A percentile compares a stretch with the other conserved stretches of the same genome.
Conservation (phyloP, 345 rosid genomes). For the Lepidium didymum region DNA sequence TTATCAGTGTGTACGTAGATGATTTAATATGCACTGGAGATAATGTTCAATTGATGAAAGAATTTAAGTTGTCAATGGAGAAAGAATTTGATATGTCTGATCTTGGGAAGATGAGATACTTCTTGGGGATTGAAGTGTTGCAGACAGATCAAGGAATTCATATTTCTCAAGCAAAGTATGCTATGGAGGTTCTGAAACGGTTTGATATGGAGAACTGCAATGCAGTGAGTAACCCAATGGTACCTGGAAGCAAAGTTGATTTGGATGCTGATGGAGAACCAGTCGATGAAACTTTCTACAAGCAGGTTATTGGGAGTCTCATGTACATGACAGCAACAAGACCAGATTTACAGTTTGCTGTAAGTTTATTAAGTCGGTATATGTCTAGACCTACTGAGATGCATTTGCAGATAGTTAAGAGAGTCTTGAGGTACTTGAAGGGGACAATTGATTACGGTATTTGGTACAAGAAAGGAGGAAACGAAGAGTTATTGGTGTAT, state of each 20-base stretch:
- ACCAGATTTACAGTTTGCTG: neutral
- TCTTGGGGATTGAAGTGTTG: neutral
- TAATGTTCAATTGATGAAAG: neutral
- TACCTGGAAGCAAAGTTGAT: neutral
- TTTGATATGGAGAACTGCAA: neutral
- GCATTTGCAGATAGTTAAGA: neutral
- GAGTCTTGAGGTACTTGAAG: neutral
- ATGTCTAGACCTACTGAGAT: neutral
- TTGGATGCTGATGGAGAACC: neutral
- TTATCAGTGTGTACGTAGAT: neutral
- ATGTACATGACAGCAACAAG: neutral
- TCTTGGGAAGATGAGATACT: neutral
- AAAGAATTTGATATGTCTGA: neutral
- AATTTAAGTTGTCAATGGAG: neutral
- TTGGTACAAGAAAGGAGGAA: neutral
- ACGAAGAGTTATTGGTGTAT: neutral
- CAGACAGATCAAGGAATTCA: neutral
- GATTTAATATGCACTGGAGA: neutral
- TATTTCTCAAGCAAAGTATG: neutral
- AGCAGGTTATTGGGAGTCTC: neutral
- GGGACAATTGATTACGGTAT: neutral
- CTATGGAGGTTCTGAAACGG: neutral
- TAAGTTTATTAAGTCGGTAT: neutral
- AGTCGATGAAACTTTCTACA: neutral
- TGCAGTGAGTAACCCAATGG: rapidly evolving